These are phyloP conservation scores for Aspergillus floridensis DNA, from an alignment of 2,329 filamentous ascomycete genomes.

Conservation along the genomic window DNA sequence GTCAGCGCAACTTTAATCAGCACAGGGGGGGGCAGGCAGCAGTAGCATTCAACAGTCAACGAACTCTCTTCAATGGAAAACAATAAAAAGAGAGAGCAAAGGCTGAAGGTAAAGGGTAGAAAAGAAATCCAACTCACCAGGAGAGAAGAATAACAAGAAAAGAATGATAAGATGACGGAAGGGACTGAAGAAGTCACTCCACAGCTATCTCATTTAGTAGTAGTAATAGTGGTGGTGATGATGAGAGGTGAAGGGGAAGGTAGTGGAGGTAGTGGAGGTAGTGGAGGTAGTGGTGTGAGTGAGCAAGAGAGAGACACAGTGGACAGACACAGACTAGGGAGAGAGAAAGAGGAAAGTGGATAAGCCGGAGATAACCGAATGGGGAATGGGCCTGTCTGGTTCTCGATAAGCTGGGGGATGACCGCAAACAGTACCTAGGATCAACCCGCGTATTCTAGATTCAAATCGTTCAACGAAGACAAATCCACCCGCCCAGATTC, in stretches of 20 bases:
- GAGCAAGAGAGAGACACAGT: no score
- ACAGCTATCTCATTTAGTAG: no score
- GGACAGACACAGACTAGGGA: background rate
- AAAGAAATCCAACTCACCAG: background rate
- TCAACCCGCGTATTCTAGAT: conserved; percentile 4
- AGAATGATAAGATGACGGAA: no score
- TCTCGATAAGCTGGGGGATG: background rate
- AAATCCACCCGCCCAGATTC: conserved; percentile 4
- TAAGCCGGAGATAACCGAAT: conserved; percentile 32
- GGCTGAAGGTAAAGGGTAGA: conserved; percentile 5
- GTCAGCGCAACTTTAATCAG: conserved; percentile 18
- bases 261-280: no score
- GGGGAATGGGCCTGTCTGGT: background rate
- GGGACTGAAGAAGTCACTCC: no score
- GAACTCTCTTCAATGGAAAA: background rate
- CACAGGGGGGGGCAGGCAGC: conserved; percentile 10
- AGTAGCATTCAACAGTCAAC: background rate
- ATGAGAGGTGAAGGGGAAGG: no score
- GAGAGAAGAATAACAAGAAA: background rate
- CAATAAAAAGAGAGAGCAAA: no score
- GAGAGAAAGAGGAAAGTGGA: conserved; percentile 18
- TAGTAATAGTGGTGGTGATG: no score
- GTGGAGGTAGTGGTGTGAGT: no score
- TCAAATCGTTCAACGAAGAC: conserved; percentile 27
- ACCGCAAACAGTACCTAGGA: conserved; percentile 22